Conservation (phyloP, 148 eudicot species). For the Dysphania ambrosioides region DNA sequence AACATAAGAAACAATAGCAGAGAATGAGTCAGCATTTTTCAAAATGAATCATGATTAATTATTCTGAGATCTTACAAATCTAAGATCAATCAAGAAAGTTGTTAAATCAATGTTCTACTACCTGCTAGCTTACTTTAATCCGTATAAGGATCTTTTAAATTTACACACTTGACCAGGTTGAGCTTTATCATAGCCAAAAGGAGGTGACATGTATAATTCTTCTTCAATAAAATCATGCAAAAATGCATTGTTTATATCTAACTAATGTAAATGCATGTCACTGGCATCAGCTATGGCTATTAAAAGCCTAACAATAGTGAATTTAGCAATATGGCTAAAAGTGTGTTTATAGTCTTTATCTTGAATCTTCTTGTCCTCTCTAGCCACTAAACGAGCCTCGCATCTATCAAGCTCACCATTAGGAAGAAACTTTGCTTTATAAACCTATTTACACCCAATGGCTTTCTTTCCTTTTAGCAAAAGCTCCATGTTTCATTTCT, state of each 20-base stretch:
- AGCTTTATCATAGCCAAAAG: background rate
- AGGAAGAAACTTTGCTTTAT: background rate
- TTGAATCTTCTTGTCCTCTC: background rate
- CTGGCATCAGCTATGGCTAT: background rate
- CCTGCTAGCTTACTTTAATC: too few species aligned
- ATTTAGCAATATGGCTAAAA: background rate
- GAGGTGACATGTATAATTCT: background rate
- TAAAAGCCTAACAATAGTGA: background rate
- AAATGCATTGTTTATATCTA: too few species aligned
- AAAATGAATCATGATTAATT: background rate
- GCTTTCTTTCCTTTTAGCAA: background rate
- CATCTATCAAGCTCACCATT: background rate
- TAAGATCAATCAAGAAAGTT: background rate
- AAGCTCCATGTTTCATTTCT: background rate
- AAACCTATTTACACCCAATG: background rate
- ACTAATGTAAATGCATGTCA: background rate
- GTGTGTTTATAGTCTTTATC: background rate
- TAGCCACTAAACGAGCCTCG: background rate
- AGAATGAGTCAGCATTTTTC: background rate
- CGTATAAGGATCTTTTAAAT: background rate
- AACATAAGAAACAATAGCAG: background rate
- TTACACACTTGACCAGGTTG: background rate
- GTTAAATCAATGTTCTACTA: background rate
- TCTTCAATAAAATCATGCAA: background rate
- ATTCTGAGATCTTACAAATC: background rate